A percentile compares a stretch with the other conserved stretches of the same genome.
Evolutionary conservation across 1,284 basidiomycete species (phyloP).

Genomic region (Veloboletus limbatus): DNA sequence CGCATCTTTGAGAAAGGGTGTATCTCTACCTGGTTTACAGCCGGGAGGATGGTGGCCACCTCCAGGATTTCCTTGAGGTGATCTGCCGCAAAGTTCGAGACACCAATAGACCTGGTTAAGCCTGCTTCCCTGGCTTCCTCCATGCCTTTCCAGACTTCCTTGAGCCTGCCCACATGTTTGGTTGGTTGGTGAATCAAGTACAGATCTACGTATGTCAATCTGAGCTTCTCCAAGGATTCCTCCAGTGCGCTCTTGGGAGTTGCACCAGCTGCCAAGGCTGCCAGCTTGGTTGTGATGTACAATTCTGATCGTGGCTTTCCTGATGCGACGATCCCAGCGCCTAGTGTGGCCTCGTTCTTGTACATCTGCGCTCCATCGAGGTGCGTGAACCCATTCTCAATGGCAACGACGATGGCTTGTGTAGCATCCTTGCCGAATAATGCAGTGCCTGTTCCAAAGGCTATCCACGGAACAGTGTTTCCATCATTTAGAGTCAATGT

Average conservation of each 20-base stretch:
- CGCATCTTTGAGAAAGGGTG: not conserved
- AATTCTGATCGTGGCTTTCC: slow-evolving; percentile 46
- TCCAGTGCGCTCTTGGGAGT: slow-evolving; percentile 50
- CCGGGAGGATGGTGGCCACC: slow-evolving; percentile 58
- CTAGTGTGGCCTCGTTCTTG: slow-evolving; percentile 57
- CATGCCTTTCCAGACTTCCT: slow-evolving; percentile 67
- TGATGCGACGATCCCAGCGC: slow-evolving; percentile 51
- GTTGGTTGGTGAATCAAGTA: slow-evolving; percentile 67
- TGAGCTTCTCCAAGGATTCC: slow-evolving; percentile 58
- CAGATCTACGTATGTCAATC: slow-evolving; percentile 69
- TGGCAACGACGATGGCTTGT: slow-evolving; percentile 48
- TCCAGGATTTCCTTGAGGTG: slow-evolving; percentile 64
- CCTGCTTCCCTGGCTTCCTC: slow-evolving; percentile 68
- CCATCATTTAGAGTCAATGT: slow-evolving; percentile 59
- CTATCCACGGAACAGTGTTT: slow-evolving; percentile 55
- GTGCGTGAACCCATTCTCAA: slow-evolving; percentile 62
- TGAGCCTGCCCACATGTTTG: slow-evolving; percentile 42
- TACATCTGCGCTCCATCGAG: slow-evolving; percentile 73
- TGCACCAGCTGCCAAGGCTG: slow-evolving; percentile 34
- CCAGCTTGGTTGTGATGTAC: slow-evolving; percentile 68
- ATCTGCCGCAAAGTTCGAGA: slow-evolving; percentile 76
- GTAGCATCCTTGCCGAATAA: slow-evolving; percentile 53
- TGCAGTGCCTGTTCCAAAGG: slow-evolving; percentile 69
- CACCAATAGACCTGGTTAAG: slow-evolving; percentile 75
- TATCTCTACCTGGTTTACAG: slow-evolving; percentile 71